A percentile compares a stretch with the other conserved stretches of the same genome.
Conservation (phyloP, 108 stramenopile species). For the Skeletonema potamos region DNA sequence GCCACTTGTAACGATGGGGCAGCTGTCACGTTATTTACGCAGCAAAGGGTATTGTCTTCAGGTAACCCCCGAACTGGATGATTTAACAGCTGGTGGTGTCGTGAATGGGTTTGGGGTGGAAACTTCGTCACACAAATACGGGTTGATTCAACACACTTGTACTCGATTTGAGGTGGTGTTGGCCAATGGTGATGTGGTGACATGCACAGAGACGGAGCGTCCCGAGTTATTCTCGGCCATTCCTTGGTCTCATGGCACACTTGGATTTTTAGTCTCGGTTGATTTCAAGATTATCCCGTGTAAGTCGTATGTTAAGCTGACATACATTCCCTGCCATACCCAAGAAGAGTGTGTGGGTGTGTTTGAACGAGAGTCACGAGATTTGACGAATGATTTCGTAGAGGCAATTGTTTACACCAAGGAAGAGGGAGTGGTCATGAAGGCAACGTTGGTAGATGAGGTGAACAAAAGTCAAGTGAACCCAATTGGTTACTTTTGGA, state of each 20-base stretch:
- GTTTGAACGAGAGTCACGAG: conserved; percentile 20
- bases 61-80: conserved; percentile 64
- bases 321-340: conserved; percentile 42
- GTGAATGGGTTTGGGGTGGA: conserved; percentile 63
- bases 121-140: conserved; percentile 51
- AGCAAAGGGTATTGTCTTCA: conserved; percentile 47
- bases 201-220: conserved; percentile 47
- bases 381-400: conserved; percentile 20
- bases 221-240: conserved; percentile 64
- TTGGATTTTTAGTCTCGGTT: conserved; percentile 56
- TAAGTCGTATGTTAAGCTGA: conserved; percentile 52
- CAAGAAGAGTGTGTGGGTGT: conserved; percentile 20
- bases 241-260: conserved; percentile 66
- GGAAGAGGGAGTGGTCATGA: conserved; percentile 53
- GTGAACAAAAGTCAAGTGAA: not conserved
- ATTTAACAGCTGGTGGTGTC: conserved; percentile 64
- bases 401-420: conserved; percentile 54
- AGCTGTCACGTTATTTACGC: conserved; percentile 37
- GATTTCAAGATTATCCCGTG: conserved; percentile 50
- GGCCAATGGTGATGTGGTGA: conserved; percentile 45
- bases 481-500: conserved; percentile 48
- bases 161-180: conserved; percentile 51
- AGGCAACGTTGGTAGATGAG: conserved; percentile 48
- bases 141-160: conserved; percentile 59
- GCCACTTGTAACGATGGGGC: conserved; percentile 46